Evolutionary conservation across 805 yeast species (phyloP), one percentile per base, ranked within the genome.

Genomic region (Candida methanosorbosa): DNA sequence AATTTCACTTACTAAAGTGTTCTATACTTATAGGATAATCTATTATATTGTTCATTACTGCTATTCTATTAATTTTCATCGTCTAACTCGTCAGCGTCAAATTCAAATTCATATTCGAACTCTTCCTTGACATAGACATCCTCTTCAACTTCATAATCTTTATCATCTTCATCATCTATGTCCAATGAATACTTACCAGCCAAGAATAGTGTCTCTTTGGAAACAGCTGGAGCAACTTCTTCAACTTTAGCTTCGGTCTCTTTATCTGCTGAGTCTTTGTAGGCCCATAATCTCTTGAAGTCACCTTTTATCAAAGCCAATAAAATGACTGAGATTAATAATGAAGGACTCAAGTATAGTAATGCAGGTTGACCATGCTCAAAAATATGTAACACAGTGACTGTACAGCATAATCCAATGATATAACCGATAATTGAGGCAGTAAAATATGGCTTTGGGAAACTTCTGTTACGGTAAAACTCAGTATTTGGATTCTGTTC

Each of bases 301-400:
- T 77, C 81, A 1, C 68, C 68, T 18, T 54, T 53, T 4, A 36
- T n/a, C n/a, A 45, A 32, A 0, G 73, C 72, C 0, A 56, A 43
- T 0, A 46, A 25, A 0, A 54, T n/a, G 1, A 66, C 59, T 0
- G 67, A 54, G 1, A 59, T 8, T 0, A 63, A 23, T 20, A 69
- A 30, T 4, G 58, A 45, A 4, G 87, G 87, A 4, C 76, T 76
- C 18, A 80, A 52, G 47, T 78, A 80, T 15, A 81, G 48, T 40
- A 81, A 56, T 1, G 86, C 86, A 1, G 87, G 87, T 52, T 79
- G 87, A 1, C 77, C 84, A 9, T 46, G 50, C 2, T 64, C 45
- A 40, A 46, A 70, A 4, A 46, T 33, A 22, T 58, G 55, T 33
- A 70, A 50, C 3, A 64, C 70, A 2, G 40, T 43, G 32, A 68